Percentiles rank a stretch among this genome's conserved stretches.
Evolutionary conservation across 495 filamentous ascomycete genomes (phyloP).

Genomic region (Penicillium bovifimosum): DNA sequence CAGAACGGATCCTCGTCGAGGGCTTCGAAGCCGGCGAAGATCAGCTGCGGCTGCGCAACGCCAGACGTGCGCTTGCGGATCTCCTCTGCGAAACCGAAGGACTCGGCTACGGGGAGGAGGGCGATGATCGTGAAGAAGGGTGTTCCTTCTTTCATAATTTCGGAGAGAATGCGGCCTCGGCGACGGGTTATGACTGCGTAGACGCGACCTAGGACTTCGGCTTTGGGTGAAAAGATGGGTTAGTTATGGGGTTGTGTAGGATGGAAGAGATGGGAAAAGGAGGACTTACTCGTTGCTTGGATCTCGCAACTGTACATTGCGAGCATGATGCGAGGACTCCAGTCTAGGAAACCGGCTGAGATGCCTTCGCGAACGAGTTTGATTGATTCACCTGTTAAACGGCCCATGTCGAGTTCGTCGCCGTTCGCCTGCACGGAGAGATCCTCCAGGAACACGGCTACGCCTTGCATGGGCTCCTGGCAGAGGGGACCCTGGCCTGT

Average conservation of each 20-base stretch:
- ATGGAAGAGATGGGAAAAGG: background rate
- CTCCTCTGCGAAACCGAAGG: slow-evolving; percentile 92
- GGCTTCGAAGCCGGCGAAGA: slow-evolving; percentile 87
- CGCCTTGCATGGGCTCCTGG: slow-evolving; percentile 86
- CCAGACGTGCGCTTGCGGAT: slow-evolving; percentile 92
- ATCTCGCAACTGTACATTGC: slow-evolving; percentile 99
- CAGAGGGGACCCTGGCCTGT: slow-evolving; percentile 86
- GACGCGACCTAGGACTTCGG: slow-evolving; percentile 90
- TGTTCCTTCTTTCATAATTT: slow-evolving; percentile 89
- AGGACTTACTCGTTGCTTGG: slow-evolving; percentile 75
- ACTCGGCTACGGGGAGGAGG: slow-evolving; percentile 83
- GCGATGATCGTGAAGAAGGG: slow-evolving; percentile 92
- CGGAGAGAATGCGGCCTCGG: slow-evolving; percentile 80
- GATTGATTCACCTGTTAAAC: slow-evolving; percentile 86
- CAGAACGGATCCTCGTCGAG: slow-evolving; percentile 93
- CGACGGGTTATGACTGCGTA: slow-evolving; percentile 91
- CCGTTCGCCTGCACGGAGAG: slow-evolving; percentile 53
- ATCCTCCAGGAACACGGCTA: slow-evolving; percentile 87
- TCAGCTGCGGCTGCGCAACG: slow-evolving; percentile 83
- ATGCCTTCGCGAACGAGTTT: slow-evolving; percentile 82
- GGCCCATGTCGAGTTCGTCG: slow-evolving; percentile 68
- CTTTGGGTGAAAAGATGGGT: slow-evolving; percentile 33
- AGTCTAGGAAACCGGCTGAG: slow-evolving; percentile 83
- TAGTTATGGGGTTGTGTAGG: slow-evolving; percentile 5
- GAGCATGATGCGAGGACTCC: slow-evolving; percentile 86